Base-by-base conservation (phyloP, 192 early-diverging fungal species). In the Gamsiella multidivaricata region DNA sequence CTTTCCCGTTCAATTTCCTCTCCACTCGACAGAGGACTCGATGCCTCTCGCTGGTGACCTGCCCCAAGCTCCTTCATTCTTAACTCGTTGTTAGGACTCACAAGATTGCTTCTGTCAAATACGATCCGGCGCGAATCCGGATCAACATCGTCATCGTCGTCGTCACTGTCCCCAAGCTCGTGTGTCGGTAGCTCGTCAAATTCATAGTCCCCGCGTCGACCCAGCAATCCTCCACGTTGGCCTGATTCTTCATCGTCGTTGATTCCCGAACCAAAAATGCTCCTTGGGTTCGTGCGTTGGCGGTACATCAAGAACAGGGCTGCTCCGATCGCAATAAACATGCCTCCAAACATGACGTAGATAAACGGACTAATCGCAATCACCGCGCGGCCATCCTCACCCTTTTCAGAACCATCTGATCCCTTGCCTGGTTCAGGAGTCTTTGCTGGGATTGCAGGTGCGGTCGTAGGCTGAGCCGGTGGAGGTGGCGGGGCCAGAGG, bases 1-100 rank as follows among this genome's bases (percentile, higher is more conserved):
- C 74, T 78, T 54, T 78, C 74, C 0, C 54, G 52, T n/a, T 63
- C 74, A 69, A 78, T 69, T 49, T 78, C 74, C 47, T 78, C 74
- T n/a, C 65, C 74, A 12, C 74, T 78, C 22, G 74, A 78, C 25
- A 78, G 25, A 15, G 74, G 66, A 25, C 65, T 69, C 0, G 65
- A 52, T 10, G 42, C 9, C 26, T 34, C 59, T 17, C 45, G 53
- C 25, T 14, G 60, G 0, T 37, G 12, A 15, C 22, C 9, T 3
- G 50, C n/a, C 61, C 58, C 59, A 6, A 10, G 20, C 49, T 57
- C 66, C 46, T 69, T 63, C 41, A 23, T 39, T 33, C 36, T 32
- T 41, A 31, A 52, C 18, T 58, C 65, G 12, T 15, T 10, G 25
- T 53, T 52, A 33, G 45, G 8, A 2, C 39, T 61, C 9, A 23